Evolutionary conservation across 225 moss, liverwort and hornwort genomes (phyloP), one percentile per base, ranked within the genome.

Genomic region (Polytrichum formosum): DNA sequence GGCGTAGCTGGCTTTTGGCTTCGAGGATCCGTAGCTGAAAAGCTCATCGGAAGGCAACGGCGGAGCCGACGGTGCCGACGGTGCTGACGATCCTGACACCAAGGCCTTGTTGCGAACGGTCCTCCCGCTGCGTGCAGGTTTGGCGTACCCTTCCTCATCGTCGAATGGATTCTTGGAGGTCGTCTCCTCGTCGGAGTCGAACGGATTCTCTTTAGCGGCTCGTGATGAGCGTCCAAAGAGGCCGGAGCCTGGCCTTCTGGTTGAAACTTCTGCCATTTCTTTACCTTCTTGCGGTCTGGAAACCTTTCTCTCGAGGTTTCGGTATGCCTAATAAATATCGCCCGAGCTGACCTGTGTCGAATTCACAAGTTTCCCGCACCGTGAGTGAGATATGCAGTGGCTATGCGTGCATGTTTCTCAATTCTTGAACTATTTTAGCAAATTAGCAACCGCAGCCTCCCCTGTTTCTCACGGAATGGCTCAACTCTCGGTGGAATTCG

Each of bases 11-110:
- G 55, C 20, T n/a, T 22, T 58, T 17, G 56, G 70, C 55, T 27
- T 68, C 54, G 68, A 68, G 26, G 13, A 23, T 27, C 68, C 68
- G 26, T 68, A 68, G 68, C 68, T 68, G 21, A 70, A 58, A 18
- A 70, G 70, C 18, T 70, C 70, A 10, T 70, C 56, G 26, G 23
- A 26, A 46, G 46, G 46, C 46, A 46, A 16, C 46, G 46, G 46
- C 46, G 28, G 26, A 27, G 30, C 28, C 19, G 30, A 27, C 64
- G 21, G 35, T 16, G 18, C 5, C 19, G 19, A 27, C 64, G 21
- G 35, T 17, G 19, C 5, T 22, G 59, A 46, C 55, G 25, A 22
- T 17, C 23, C 37, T 30, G 67, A 19, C 10, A 22, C 26, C 17
- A 28, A 20, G 25, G 58, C 53, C 26, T 54, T 46, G 54, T 25